Base-by-base conservation (phyloP, 1,284 basidiomycete species). In the Grifola frondosa region DNA sequence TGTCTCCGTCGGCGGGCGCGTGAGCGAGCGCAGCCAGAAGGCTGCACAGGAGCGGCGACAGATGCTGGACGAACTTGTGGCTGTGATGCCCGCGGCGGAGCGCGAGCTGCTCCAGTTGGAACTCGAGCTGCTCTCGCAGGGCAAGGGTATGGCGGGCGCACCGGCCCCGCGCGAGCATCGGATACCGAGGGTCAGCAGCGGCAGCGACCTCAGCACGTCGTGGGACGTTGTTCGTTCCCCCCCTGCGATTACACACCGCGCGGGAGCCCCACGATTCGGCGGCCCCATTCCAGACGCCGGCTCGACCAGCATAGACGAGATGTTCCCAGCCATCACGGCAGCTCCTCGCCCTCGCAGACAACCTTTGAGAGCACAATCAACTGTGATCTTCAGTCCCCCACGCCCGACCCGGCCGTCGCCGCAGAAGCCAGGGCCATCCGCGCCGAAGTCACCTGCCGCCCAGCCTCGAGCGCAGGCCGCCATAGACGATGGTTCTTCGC, bases 11-110 rank as follows among this genome's bases (percentile, higher is more conserved):
- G 57, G 53, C 31, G 44, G 51, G 21, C 21, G 52, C 40, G 46
- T 69, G 61, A 46, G 53, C 60, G 40, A 67, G 52, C 59, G 46
- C 11, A 49, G 43, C 1, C 44, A 49, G 30, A 56, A 59, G 40
- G 52, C 55, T 0, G 52, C 66, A 42, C 67, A 69, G 25, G 78
- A 81, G 13, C 75, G 86, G 19, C 73, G 76, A 16, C 75, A 80
- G 52, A 86, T 88, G 73, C 80, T 92, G 41, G 74, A 80, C 34
- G 81, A 84, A 30, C 70, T 87, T 40, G 70, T 84, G 47, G 67
- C 71, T 3, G 69, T 78, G 0, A 69, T 88, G 44, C 81, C 85
- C 0, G 66, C 69, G 3, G 74, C 77, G 0, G 84, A 88, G 55
- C 68, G 78, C 19, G 62, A 63, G 19, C 55, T 77, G n/a, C 61